Evolutionary conservation across 2,329 filamentous ascomycete genomes (phyloP).

Genomic region (Monilinia fructigena): DNA sequence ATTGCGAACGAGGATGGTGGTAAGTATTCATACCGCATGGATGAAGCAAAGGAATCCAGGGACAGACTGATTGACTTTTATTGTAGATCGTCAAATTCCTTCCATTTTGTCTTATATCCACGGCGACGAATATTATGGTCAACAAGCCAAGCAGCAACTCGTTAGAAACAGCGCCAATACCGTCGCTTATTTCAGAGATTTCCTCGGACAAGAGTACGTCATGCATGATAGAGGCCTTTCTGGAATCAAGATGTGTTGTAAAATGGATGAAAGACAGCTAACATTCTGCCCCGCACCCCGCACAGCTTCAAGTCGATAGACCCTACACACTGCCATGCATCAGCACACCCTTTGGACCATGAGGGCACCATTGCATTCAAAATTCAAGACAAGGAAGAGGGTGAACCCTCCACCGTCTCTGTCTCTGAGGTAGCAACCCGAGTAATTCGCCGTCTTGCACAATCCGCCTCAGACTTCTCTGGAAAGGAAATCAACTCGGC

Average conservation of each 20-base stretch:
- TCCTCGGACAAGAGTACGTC: constrained; percentile 83
- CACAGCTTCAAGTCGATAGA: constrained; percentile 88
- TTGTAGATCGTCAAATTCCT: constrained; percentile 88
- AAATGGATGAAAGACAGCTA: constrained; percentile 24
- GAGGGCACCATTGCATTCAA: constrained; percentile 74
- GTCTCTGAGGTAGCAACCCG: constrained; percentile 81
- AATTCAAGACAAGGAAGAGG: constrained; percentile 73
- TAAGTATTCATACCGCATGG: constrained; percentile 45
- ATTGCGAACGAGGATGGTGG: constrained; percentile 99
- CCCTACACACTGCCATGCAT: constrained; percentile 89
- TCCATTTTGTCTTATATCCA: constrained; percentile 91
- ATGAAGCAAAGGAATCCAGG: neutral
- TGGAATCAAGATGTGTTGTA: neutral
- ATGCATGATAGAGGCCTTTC: neutral
- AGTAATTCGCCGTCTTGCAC: constrained; percentile 76
- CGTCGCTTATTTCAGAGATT: constrained; percentile 93
- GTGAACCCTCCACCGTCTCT: constrained; percentile 63
- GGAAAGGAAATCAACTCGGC: constrained; percentile 93
- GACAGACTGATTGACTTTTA: constrained; percentile 27
- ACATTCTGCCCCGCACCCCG: constrained; percentile 29
- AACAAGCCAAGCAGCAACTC: constrained; percentile 91
- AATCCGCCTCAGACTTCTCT: constrained; percentile 85
- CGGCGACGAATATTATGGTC: constrained; percentile 94
- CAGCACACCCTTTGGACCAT: constrained; percentile 79
- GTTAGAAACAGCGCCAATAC: constrained; percentile 92